A percentile compares a stretch with the other conserved stretches of the same genome.
phyloP scores from a whole-genome alignment of 2,329 filamentous ascomycete species.

The Microcyclosporella mali region DNA sequence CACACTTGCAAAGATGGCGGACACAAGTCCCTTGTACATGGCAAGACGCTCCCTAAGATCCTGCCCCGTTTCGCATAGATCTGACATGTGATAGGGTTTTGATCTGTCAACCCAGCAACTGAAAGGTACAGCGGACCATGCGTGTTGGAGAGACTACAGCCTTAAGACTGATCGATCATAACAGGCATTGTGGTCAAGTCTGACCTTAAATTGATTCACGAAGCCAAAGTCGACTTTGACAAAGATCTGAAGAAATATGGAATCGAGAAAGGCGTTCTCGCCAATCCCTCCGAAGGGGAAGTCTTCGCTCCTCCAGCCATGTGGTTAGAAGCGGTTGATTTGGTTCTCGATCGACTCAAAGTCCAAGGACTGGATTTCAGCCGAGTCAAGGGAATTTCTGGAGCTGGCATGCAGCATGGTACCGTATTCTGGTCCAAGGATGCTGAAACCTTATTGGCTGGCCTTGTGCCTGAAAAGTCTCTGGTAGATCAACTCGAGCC shows the following conservation, averaged over 20 bases:
- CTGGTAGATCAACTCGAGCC: slow-evolving; percentile 65
- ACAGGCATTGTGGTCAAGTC: slow-evolving; percentile 77
- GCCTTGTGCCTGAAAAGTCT: slow-evolving; percentile 53
- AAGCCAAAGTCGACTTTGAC: slow-evolving; percentile 94
- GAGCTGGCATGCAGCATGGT: slow-evolving; percentile 94
- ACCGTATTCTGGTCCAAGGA: slow-evolving; percentile 84
- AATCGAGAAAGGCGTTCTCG: slow-evolving; percentile 80
- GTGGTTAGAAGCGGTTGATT: slow-evolving; percentile 89
- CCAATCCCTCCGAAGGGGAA: slow-evolving; percentile 74
- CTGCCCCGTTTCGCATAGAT: not conserved
- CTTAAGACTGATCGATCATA: slow-evolving; percentile 1
- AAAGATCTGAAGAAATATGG: slow-evolving; percentile 65
- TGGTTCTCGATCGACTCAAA: slow-evolving; percentile 68
- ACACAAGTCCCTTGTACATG: too few species aligned
- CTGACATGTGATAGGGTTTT: slow-evolving; percentile 52
- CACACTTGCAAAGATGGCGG: too few species aligned
- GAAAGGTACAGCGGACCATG: slow-evolving; percentile 77
- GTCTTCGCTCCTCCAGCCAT: slow-evolving; percentile 89
- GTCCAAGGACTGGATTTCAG: slow-evolving; percentile 65
- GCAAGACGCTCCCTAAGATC: slow-evolving; percentile 8
- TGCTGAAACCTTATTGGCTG: slow-evolving; percentile 59
- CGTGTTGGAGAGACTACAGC: too few species aligned
- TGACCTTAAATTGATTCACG: slow-evolving; percentile 69
- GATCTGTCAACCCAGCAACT: slow-evolving; percentile 96
- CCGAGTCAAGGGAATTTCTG: slow-evolving; percentile 74